Percentiles rank a stretch among this genome's conserved stretches.
These are phyloP conservation scores for Penicillium manginii DNA, from an alignment of 495 filamentous ascomycete species.

Conservation along the genomic window DNA sequence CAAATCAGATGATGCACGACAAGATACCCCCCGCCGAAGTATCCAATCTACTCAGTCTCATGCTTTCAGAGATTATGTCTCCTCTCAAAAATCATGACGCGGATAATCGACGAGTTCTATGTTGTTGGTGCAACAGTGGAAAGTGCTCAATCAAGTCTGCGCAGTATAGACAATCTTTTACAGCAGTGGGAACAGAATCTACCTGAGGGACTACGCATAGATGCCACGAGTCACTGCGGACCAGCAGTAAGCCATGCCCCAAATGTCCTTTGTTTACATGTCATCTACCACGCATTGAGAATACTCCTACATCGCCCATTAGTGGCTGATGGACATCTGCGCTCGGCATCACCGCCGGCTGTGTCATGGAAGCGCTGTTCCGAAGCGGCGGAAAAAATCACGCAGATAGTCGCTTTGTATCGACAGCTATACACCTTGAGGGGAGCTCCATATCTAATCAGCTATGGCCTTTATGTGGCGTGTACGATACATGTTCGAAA, in stretches of 20 bases:
- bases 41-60: conserved; percentile 22
- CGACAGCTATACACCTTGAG: conserved; percentile 17
- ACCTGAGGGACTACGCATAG: neutral
- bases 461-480: conserved; percentile 28
- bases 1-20: neutral
- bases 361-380: conserved; percentile 23
- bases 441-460: conserved; percentile 26
- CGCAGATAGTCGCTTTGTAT: conserved; percentile 20
- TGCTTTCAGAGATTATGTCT: conserved; percentile 26
- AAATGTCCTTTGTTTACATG: conserved; percentile 16
- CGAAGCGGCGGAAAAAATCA: conserved; percentile 24
- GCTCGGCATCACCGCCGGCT: conserved; percentile 8
- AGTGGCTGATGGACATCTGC: conserved; percentile 20
- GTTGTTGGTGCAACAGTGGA: conserved; percentile 19
- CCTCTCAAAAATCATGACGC: conserved; percentile 29
- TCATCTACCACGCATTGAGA: conserved; percentile 19
- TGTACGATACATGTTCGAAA: conserved; percentile 19
- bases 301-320: conserved; percentile 28
- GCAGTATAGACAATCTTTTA: conserved; percentile 1
- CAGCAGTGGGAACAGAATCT: conserved; percentile 1
- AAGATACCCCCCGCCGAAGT: neutral
- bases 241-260: neutral
- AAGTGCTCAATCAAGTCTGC: conserved; percentile 3
- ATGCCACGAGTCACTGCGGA: neutral
- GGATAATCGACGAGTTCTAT: conserved; percentile 29